Conservation (phyloP, 1,139 yeast genomes). For the Scheffersomyces illinoinensis region DNA sequence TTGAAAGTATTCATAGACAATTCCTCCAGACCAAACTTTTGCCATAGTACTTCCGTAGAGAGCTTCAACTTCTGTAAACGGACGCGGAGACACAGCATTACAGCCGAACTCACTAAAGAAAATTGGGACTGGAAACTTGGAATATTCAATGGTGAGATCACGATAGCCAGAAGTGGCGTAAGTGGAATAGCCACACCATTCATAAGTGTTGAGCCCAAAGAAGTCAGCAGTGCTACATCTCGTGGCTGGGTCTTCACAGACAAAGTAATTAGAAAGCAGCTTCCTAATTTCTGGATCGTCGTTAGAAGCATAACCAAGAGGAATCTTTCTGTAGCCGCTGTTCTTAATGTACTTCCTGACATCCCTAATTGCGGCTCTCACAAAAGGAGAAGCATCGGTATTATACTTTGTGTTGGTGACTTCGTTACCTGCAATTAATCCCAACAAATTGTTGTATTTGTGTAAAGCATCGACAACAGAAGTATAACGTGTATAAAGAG, state of each 20-base stretch:
- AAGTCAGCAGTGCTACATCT: constrained; percentile 40
- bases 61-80: constrained; percentile 51
- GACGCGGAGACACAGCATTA: constrained; percentile 52
- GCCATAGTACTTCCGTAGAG: constrained; percentile 37
- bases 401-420: constrained; percentile 52
- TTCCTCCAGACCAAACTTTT: constrained; percentile 44
- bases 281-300: constrained; percentile 56
- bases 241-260: constrained; percentile 41
- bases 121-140: constrained; percentile 51
- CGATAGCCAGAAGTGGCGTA: constrained; percentile 56
- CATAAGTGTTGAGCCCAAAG: constrained; percentile 62
- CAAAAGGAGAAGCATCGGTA: constrained; percentile 58
- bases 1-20: constrained; percentile 42
- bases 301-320: constrained; percentile 64
- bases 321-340: constrained; percentile 48
- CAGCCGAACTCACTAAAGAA: constrained; percentile 68
- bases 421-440: constrained; percentile 65
- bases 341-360: constrained; percentile 47
- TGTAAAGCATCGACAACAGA: constrained; percentile 53
- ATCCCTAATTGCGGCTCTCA: constrained; percentile 64
- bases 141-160: constrained; percentile 52
- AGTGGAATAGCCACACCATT: constrained; percentile 68
- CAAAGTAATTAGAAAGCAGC: constrained; percentile 48
- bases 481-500: constrained; percentile 37
- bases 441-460: constrained; percentile 50